These are phyloP conservation scores for Lepiota brunneoincarnata DNA, from an alignment of 768 basidiomycete genomes.

Conservation along the genomic window DNA sequence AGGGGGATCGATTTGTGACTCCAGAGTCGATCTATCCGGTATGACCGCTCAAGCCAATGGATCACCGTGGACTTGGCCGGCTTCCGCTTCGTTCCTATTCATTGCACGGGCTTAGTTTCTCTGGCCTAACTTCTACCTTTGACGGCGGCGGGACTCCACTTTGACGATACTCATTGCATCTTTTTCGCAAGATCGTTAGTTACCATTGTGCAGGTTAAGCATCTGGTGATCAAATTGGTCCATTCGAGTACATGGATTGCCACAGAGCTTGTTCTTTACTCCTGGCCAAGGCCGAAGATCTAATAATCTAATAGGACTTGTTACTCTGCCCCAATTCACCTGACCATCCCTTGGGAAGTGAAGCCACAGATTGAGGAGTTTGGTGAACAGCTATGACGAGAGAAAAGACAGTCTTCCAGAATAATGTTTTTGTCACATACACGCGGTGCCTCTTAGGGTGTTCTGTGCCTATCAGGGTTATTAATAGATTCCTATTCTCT, in stretches of 20 bases:
- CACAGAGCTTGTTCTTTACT: neutral
- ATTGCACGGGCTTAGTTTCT: too few species aligned
- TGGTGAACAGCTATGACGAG: neutral
- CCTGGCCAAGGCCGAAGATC: neutral
- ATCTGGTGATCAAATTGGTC: neutral
- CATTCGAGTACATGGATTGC: slow-evolving; percentile 3
- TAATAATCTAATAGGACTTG: neutral
- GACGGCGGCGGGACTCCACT: neutral
- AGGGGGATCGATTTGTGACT: neutral
- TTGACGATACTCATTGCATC: neutral
- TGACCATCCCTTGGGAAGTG: slow-evolving; percentile 4
- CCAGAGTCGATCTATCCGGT: neutral
- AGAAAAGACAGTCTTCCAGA: neutral
- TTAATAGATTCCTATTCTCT: neutral
- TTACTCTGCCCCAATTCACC: neutral
- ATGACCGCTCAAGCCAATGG: neutral
- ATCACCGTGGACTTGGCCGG: neutral
- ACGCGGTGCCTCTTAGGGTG: neutral
- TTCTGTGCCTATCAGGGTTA: neutral
- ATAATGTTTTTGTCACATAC: neutral
- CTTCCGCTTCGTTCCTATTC: neutral
- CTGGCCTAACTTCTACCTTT: neutral
- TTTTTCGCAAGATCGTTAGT: neutral
- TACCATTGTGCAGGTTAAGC: neutral
- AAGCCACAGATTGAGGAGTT: neutral